A percentile compares a stretch with the other conserved stretches of the same genome.
These are phyloP conservation scores for Salvia splendens DNA, from an alignment of 257 asterid genomes.

Conservation along the genomic window DNA sequence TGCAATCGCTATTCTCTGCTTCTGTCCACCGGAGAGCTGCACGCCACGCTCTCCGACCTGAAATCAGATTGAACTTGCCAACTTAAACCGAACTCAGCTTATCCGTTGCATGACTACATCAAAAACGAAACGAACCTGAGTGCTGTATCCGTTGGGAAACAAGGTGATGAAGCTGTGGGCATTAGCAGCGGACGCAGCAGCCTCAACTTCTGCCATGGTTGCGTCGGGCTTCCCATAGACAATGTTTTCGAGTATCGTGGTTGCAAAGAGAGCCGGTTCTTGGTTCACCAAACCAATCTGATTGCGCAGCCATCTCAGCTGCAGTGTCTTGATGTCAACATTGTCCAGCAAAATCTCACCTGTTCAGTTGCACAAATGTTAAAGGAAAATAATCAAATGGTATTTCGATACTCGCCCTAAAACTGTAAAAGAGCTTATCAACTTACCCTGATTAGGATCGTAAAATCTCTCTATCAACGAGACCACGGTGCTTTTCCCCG, in stretches of 20 bases:
- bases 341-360: slow-evolving; percentile 87
- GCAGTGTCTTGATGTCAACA: slow-evolving; percentile 80
- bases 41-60: slow-evolving; percentile 99
- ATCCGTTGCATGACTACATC: not conserved
- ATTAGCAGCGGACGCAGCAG: slow-evolving; percentile 92
- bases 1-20: slow-evolving; percentile 93
- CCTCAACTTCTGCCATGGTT: slow-evolving; percentile 87
- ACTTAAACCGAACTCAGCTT: not conserved
- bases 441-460: slow-evolving; percentile 88
- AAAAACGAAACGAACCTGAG: slow-evolving; percentile 57
- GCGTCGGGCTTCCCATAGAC: slow-evolving; percentile 94
- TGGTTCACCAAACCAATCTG: slow-evolving; percentile 97
- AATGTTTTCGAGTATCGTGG: slow-evolving; percentile 92
- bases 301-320: slow-evolving; percentile 85
- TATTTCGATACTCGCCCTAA: not conserved
- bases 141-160: slow-evolving; percentile 92
- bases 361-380: slow-evolving; percentile 34
- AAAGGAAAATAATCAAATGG: slow-evolving; percentile 2
- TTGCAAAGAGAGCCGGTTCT: slow-evolving; percentile 98
- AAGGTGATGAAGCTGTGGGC: slow-evolving; percentile 87
- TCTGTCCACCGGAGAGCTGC: slow-evolving; percentile 95
- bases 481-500: slow-evolving; percentile 96
- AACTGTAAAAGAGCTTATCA: not conserved
- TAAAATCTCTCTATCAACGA: slow-evolving; percentile 91
- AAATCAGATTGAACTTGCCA: not conserved